Evolutionary conservation across 2,329 filamentous ascomycete genomes (phyloP).

Genomic region (Aspergillus ustus): DNA sequence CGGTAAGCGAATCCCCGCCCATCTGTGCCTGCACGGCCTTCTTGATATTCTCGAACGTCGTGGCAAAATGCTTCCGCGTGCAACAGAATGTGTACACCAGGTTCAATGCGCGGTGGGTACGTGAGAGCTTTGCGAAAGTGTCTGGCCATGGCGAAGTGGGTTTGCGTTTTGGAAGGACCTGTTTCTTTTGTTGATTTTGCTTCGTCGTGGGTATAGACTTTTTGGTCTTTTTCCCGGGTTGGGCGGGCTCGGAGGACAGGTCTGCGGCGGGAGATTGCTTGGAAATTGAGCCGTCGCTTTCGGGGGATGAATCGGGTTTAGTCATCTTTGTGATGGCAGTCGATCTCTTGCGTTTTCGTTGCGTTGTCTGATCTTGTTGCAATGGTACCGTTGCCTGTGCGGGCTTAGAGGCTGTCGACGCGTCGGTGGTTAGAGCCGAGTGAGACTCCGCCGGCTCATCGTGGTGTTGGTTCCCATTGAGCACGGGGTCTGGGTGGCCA

Average conservation of each 20-base stretch:
- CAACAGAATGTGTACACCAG: constrained; percentile 94
- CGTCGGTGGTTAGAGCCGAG: constrained; percentile 19
- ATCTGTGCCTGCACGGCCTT: constrained; percentile 83
- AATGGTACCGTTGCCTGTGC: neutral
- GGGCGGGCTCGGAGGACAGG: neutral
- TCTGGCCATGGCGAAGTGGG: constrained; percentile 71
- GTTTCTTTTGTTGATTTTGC: constrained; percentile 22
- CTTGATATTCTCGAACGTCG: constrained; percentile 87
- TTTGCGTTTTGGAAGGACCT: constrained; percentile 28
- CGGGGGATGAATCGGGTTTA: neutral
- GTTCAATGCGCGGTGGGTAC: constrained; percentile 83
- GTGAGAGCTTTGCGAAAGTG: constrained; percentile 72
- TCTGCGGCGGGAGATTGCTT: neutral
- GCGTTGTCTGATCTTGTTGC: neutral
- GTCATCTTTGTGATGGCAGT: neutral
- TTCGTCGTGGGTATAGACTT: neutral
- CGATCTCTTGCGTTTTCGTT: constrained; percentile 9
- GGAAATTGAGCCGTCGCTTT: neutral
- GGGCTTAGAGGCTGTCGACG: constrained; percentile 15
- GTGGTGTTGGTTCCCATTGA: constrained; percentile 28
- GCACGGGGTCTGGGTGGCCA: neutral
- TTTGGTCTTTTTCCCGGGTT: constrained; percentile 9
- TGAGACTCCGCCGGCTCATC: constrained; percentile 14
- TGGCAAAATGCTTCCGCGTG: constrained; percentile 87
- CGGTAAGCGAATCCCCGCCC: constrained; percentile 59